Base-by-base conservation (phyloP, 2,329 filamentous ascomycete species). In the Westerdykella ornata region DNA sequence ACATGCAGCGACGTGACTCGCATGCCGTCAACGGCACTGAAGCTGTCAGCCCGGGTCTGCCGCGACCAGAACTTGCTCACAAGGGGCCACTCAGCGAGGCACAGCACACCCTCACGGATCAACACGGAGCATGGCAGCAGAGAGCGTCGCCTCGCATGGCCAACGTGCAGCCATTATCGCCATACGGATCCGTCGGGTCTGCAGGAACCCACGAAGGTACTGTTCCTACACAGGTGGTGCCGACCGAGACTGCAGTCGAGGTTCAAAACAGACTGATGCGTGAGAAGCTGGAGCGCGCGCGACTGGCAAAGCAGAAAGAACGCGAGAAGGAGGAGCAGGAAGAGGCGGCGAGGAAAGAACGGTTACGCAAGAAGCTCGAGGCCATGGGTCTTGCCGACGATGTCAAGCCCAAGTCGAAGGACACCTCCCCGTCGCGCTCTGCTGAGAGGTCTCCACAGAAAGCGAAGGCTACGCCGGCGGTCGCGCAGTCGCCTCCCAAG, bases 21-120 rank as follows among this genome's bases (percentile, higher is more conserved):
- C 58, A 56, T n/a, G 57, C 60, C 0, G 38, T 59, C 38, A 60
- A 60, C 30, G 60, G 57, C 8, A 42, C 51, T 7, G 60, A 63
- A 15, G 39, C 47, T 37, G 40, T 40, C 17, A 47, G 49, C 19
- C 38, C 58, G 38, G 51, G 45, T n/a, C 46, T 49, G 5, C 48
- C 53, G 26, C 57, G 57, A 19, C 52, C 53, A 19, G 42, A 44
- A 20, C 47, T 52, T 26, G 38, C 45, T 20, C 38, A 43, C 22
- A 51, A 43, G 90, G 68, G 95, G 94, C 67, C 95, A 87, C 71
- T 95, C 94, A 72, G 94, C 86, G 47, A 90, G 94, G 66, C 95
- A 94, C 63, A 88, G 85, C 52, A 90, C 88, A 30, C 49, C 28
- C 38, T 50, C 26, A 35, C 48, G 13, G 44, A 47, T 19, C 45